Percentiles rank a stretch among this genome's conserved stretches.
Conservation (phyloP, 1,284 basidiomycete species). For the Singerocomus rubriflavus region DNA sequence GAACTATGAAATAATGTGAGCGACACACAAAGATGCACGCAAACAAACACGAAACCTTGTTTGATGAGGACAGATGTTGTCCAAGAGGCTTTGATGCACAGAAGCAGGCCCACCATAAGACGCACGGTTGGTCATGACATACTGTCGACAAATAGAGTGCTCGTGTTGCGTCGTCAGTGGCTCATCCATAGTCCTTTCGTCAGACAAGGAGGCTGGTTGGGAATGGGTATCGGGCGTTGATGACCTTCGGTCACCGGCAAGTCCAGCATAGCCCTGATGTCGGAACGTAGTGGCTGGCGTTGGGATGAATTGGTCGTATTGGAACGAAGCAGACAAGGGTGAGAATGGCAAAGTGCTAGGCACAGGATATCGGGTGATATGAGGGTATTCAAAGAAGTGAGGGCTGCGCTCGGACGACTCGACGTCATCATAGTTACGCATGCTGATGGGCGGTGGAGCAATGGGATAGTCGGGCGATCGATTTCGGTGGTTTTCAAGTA, state of each 20-base stretch:
- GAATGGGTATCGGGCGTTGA: slow-evolving; percentile 13
- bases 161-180: slow-evolving; percentile 1
- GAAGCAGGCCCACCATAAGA: slow-evolving; percentile 5
- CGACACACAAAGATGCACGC: neutral
- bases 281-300: slow-evolving; percentile 6
- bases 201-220: slow-evolving; percentile 11
- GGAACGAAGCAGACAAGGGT: slow-evolving; percentile 2
- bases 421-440: slow-evolving; percentile 9
- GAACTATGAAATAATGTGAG: slow-evolving; percentile 15
- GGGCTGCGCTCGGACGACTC: slow-evolving; percentile 14
- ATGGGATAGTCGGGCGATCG: slow-evolving; percentile 16
- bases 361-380: slow-evolving; percentile 29
- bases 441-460: slow-evolving; percentile 8
- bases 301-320: slow-evolving; percentile 9
- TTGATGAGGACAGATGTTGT: slow-evolving; percentile 3
- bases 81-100: slow-evolving; percentile 1
- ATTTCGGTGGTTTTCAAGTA: slow-evolving; percentile 12
- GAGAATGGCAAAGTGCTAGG: slow-evolving; percentile 22
- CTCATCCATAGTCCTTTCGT: slow-evolving; percentile 10
- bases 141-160: neutral
- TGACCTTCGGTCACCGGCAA: slow-evolving; percentile 9
- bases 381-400: slow-evolving; percentile 30
- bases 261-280: slow-evolving; percentile 14
- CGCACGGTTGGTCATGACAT: neutral
- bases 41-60: slow-evolving; percentile 9